A percentile compares a stretch with the other conserved stretches of the same genome.
These are phyloP conservation scores for Macrolepiota albuminosa DNA, from an alignment of 768 basidiomycete species.

Conservation along the genomic window DNA sequence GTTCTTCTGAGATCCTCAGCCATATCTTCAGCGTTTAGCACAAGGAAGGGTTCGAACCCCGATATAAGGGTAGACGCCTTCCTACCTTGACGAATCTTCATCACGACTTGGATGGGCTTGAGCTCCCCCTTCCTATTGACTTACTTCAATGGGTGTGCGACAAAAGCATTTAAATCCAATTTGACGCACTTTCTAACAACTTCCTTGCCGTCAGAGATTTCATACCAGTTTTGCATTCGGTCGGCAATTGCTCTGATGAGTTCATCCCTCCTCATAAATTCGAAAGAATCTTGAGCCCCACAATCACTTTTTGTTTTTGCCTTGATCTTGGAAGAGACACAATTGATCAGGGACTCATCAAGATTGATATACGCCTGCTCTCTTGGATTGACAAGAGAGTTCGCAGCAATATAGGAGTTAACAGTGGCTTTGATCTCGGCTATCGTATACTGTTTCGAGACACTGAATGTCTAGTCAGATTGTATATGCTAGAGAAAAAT, in stretches of 20 bases:
- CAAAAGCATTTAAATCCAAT: neutral
- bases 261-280: conserved; percentile 69
- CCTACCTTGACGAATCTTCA: conserved; percentile 73
- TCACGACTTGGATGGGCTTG: conserved; percentile 62
- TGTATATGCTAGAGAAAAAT: neutral
- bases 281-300: conserved; percentile 17
- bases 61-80: conserved; percentile 74
- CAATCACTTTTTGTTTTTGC: conserved; percentile 25
- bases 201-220: conserved; percentile 56
- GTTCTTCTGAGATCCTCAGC: conserved; percentile 71
- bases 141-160: conserved; percentile 1
- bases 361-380: conserved; percentile 73
- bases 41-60: conserved; percentile 73
- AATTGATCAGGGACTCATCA: conserved; percentile 38
- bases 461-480: conserved; percentile 29
- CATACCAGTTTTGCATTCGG: conserved; percentile 78
- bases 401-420: conserved; percentile 56
- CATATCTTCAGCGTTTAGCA: conserved; percentile 63
- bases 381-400: conserved; percentile 57
- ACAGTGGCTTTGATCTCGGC: conserved; percentile 53
- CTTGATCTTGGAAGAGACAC: conserved; percentile 31
- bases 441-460: conserved; percentile 47
- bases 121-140: conserved; percentile 66
- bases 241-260: conserved; percentile 45
- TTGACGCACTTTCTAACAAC: conserved; percentile 51